Evolutionary conservation across 805 yeast genomes (phyloP), one percentile per base, ranked within the genome.

Genomic region (Monosporozyma siamensis): DNA sequence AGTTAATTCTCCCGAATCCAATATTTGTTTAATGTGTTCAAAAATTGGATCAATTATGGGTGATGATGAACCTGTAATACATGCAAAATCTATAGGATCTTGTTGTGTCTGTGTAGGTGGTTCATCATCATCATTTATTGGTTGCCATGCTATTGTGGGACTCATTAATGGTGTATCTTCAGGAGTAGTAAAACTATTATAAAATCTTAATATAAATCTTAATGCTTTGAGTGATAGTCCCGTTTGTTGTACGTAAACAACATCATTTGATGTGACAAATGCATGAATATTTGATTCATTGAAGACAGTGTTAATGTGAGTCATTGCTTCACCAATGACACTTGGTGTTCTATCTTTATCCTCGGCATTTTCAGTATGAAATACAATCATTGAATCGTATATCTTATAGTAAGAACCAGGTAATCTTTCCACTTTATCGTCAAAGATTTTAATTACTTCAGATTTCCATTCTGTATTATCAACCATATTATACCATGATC

Each of bases 291-390:
- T 75, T 38, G 70, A 72, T 14, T 71, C 75, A 8, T 74, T 71
- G 55, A 77, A 83, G 22, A 81, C 66, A 38, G 82, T 92, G 60
- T 90, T 88, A 42, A 89, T 77, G 58, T 87, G 89, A 17, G 88
- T 79, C 35, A 89, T 78, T 44, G 82, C 72, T 51, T 89, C 97
- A 39, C 97, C 96, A 64, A 86, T 73, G 14, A 80, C 71, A 34
- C 78, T 70, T 20, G 72, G 63, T 40, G 78, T 77, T 52, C 95
- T 74, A 39, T 80, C 86, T 25, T 70, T 66, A 37, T 75, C 78
- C 34, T 72, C 72, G 4, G 84, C 77, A 38, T 69, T 71, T 39
- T 84, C 88, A 2, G 94, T 80, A 51, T 85, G 83, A 55, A 87
- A 78, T 41, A 80, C 71, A 31, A 90, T 68, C 26, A 86, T 76